Conservation (phyloP, 148 eudicot genomes). For the Amaranthus hypochondriacus region DNA sequence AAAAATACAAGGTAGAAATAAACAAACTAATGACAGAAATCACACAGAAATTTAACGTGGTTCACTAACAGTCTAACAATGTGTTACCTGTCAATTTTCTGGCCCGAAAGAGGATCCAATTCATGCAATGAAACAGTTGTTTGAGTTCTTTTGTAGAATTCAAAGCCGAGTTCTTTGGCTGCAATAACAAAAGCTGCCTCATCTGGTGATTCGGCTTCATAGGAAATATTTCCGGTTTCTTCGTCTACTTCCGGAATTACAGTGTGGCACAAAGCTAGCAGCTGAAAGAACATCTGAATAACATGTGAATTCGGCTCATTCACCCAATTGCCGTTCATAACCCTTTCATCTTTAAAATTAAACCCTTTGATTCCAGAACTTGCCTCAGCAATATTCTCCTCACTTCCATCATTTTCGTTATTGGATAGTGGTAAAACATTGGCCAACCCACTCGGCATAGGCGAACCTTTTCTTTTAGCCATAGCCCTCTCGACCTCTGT, state of each 20-base stretch:
- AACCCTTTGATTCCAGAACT: conserved; percentile 61
- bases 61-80: background rate
- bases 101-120: conserved; percentile 57
- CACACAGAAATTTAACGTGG: background rate
- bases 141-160: conserved; percentile 82
- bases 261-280: conserved; percentile 82
- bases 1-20: background rate
- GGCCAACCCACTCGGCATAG: conserved; percentile 29
- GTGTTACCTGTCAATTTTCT: conserved; percentile 68
- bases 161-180: conserved; percentile 87
- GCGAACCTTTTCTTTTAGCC: conserved; percentile 78
- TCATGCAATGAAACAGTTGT: conserved; percentile 62
- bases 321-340: conserved; percentile 78
- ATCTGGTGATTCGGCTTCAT: conserved; percentile 98
- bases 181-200: conserved; percentile 98
- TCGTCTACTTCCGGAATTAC: conserved; percentile 88
- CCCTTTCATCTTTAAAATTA: conserved; percentile 77
- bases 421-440: conserved; percentile 48
- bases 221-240: conserved; percentile 55
- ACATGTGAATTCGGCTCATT: conserved; percentile 58
- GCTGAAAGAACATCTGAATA: conserved; percentile 65
- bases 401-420: conserved; percentile 19
- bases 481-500: conserved; percentile 91
- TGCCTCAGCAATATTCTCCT: conserved; percentile 21
- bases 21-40: too few species aligned